Percentiles rank a stretch among this genome's conserved stretches.
Evolutionary conservation across 306 rosid species (phyloP).

Genomic region (Inga leiocalycina): DNA sequence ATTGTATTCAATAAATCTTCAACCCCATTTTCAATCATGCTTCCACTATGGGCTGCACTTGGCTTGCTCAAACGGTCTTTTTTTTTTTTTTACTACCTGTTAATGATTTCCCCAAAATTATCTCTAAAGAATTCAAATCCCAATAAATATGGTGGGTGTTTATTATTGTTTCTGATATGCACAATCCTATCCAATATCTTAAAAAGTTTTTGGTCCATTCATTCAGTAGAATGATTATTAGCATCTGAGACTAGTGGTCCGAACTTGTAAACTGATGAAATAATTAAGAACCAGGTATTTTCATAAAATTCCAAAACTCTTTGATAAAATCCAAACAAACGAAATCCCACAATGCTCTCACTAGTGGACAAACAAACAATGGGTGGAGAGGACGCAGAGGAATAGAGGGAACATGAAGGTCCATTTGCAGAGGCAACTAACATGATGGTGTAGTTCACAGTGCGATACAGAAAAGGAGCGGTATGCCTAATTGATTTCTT

Average conservation of each 20-base stretch:
- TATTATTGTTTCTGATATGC: constrained; percentile 10
- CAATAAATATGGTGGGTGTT: constrained; percentile 24
- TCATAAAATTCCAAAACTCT: not conserved
- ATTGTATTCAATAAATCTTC: not conserved
- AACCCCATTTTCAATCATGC: constrained; percentile 28
- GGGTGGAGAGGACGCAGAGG: constrained; percentile 36
- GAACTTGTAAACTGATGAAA: constrained; percentile 7
- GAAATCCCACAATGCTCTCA: constrained; percentile 17
- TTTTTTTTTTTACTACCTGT: not conserved
- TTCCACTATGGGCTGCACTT: constrained; percentile 17
- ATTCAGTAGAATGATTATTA: constrained; percentile 27
- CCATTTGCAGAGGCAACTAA: constrained; percentile 51
- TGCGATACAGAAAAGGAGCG: constrained; percentile 18
- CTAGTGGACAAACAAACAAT: constrained; percentile 34
- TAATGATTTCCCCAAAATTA: constrained; percentile 9
- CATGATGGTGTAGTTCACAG: constrained; percentile 43
- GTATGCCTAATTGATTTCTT: too few relatives aligned
- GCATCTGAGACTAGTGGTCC: constrained; percentile 32
- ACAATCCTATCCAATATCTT: constrained; percentile 9
- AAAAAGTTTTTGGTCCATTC: not conserved
- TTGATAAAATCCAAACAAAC: constrained; percentile 12
- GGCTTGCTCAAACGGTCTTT: not conserved
- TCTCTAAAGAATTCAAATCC: not conserved
- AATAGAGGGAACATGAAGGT: constrained; percentile 27
- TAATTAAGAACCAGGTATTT: not conserved